Evolutionary conservation across 257 asterid genomes (phyloP), one percentile per base, ranked within the genome.

Genomic region (Lycium barbarum): DNA sequence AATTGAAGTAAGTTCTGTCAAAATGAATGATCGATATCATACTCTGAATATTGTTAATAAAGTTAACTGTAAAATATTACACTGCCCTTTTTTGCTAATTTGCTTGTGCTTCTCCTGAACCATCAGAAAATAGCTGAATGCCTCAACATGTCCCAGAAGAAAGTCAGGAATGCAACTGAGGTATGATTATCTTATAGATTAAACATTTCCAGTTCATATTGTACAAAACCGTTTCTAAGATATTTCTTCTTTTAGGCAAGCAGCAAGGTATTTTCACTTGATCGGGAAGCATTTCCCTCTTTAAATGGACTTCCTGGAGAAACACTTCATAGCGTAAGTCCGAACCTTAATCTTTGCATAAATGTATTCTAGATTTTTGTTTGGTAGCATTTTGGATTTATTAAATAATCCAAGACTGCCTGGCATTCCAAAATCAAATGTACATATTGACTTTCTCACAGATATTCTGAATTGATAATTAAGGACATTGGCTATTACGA

Each of bases 101-200:
- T 76, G 7, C 65, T 76, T 51, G 47, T 26, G 65, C 49, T 76
- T 26, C 12, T 53, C 82, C 14, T 53, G 47, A 76, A 3, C 82
- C 62, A 83, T 54, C 96, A 96, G 99, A 95, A 87, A 85, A 95
- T 96, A 86, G 99, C 98, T 83, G 95, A 95, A 89, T 86, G 84
- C 86, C 92, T 96, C 26, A 95, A 93, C 92, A 93, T 96, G 94
- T 91, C 98, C 2, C 93, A 93, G 88, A 93, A 92, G 91, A 95
- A 96, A 91, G 97, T 96, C 88, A 91, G 93, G 88, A 96, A 96
- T 90, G 99, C 99, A 79, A 95, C 97, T 55, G 98, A 96, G 99
- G 99, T 96, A 93, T 26, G 82, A 33, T 51, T 26, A 76, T 76
- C 82, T 7, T 76, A 7, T 53, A 53, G 49, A 45, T 76, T 76